Evolutionary conservation across 352 stramenopile genomes (phyloP).

Genomic region (Aphanomyces invadans): DNA sequence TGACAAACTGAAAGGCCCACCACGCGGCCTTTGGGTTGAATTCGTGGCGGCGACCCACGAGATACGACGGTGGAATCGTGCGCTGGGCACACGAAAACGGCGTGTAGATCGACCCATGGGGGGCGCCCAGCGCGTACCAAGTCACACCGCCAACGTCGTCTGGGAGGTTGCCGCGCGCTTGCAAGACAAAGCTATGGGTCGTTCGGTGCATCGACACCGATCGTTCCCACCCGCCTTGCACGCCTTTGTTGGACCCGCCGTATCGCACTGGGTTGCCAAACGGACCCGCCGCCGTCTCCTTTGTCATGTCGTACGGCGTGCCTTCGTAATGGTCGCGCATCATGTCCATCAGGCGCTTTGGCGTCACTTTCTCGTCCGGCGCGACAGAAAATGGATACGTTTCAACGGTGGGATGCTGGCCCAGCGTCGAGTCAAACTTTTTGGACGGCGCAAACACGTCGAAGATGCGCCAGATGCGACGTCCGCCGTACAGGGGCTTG

Average conservation of each 20-base stretch:
- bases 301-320: conserved; percentile 81
- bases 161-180: conserved; percentile 33
- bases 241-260: conserved; percentile 40
- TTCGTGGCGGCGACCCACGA: conserved; percentile 50
- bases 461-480: conserved; percentile 86
- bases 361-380: conserved; percentile 50
- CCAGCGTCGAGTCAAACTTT: conserved; percentile 51
- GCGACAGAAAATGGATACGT: conserved; percentile 87
- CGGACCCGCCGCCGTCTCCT: conserved; percentile 78
- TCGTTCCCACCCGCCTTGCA: conserved; percentile 74
- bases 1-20: conserved; percentile 83
- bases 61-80: conserved; percentile 43
- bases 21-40: conserved; percentile 57
- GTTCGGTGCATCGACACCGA: conserved; percentile 89
- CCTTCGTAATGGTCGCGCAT: conserved; percentile 88
- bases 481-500: conserved; percentile 59
- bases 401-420: conserved; percentile 35
- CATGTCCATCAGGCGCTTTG: conserved; percentile 72
- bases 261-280: conserved; percentile 86
- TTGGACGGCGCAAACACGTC: conserved; percentile 73
- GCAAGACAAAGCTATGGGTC: conserved; percentile 71
- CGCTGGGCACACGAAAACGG: conserved; percentile 58
- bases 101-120: conserved; percentile 63
- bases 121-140: conserved; percentile 56
- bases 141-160: conserved; percentile 46